phyloP scores from a whole-genome alignment of 306 rosid genomes.

The Citrullus colocynthis region DNA sequence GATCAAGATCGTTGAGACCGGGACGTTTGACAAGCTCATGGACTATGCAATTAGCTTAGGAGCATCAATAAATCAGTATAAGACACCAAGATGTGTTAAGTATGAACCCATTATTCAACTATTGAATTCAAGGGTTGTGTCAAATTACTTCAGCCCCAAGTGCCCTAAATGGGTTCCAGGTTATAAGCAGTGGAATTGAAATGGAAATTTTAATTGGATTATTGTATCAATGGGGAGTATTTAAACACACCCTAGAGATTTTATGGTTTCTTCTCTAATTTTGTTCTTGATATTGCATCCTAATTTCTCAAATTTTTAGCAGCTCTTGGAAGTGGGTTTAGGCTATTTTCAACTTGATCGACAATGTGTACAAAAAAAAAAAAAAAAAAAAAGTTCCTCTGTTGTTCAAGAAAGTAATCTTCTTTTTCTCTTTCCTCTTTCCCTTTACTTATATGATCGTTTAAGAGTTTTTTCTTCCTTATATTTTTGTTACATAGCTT shows the following conservation, averaged over 20 bases:
- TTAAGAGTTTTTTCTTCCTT: not conserved
- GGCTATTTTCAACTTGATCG: constrained; percentile 21
- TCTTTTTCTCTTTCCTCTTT: not conserved
- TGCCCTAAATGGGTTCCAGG: constrained; percentile 88
- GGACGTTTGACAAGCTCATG: constrained; percentile 89
- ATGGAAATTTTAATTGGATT: not conserved
- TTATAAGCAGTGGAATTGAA: constrained; percentile 46
- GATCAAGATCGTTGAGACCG: constrained; percentile 57
- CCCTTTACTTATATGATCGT: not conserved
- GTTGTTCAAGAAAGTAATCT: constrained; percentile 30
- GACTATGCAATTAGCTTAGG: constrained; percentile 80
- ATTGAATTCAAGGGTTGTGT: constrained; percentile 51
- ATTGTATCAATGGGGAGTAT: constrained; percentile 3
- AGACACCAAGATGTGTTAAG: constrained; percentile 86
- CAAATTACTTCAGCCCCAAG: constrained; percentile 56
- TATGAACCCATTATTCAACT: constrained; percentile 66
- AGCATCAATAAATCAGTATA: constrained; percentile 84
- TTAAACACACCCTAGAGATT: constrained; percentile 18
- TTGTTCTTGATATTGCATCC: not conserved
- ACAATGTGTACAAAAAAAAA: constrained; percentile 20
- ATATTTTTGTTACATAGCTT: not conserved
- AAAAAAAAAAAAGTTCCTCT: constrained; percentile 36
- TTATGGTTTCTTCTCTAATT: constrained; percentile 12
- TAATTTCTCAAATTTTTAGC: not conserved
- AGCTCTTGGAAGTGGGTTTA: constrained; percentile 18